phyloP scores from a whole-genome alignment of 2,329 filamentous ascomycete genomes.

The Diaporthe vexans region DNA sequence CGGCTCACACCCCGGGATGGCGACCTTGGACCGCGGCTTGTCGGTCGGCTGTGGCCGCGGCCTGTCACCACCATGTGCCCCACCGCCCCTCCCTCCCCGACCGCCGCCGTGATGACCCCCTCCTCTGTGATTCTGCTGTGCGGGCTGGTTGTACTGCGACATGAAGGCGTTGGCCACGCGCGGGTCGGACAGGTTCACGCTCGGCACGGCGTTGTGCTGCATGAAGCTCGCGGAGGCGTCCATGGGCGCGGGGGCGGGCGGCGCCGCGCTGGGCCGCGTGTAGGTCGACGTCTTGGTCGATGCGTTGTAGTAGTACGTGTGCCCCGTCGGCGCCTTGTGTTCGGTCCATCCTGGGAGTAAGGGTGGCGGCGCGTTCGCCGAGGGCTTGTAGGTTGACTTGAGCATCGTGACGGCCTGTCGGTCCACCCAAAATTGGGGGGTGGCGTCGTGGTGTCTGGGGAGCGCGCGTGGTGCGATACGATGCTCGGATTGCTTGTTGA shows the following conservation, averaged over 20 bases:
- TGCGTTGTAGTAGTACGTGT: constrained; percentile 90
- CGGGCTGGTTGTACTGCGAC: constrained; percentile 63
- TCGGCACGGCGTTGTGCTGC: constrained; percentile 57
- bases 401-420: constrained; percentile 66
- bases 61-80: constrained; percentile 67
- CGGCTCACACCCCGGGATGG: constrained; percentile 84
- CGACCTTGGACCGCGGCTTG: constrained; percentile 82
- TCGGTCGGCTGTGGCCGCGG: constrained; percentile 80
- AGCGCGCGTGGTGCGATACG: too few relatives aligned
- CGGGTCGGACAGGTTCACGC: constrained; percentile 64
- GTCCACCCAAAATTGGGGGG: neutral
- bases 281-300: constrained; percentile 90
- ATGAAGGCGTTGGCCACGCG: constrained; percentile 73
- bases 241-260: constrained; percentile 45
- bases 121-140: constrained; percentile 51
- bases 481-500: too few relatives aligned
- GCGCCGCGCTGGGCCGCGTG: constrained; percentile 72
- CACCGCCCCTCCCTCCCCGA: constrained; percentile 47
- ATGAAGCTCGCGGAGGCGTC: constrained; percentile 56
- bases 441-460: too few relatives aligned
- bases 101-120: constrained; percentile 58
- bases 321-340: constrained; percentile 89
- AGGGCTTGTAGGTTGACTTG: constrained; percentile 81
- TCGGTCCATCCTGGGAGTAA: constrained; percentile 91
- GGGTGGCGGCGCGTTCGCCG: constrained; percentile 63